phyloP scores from a whole-genome alignment of 768 basidiomycete species.

The Phylloporus sp. region DNA sequence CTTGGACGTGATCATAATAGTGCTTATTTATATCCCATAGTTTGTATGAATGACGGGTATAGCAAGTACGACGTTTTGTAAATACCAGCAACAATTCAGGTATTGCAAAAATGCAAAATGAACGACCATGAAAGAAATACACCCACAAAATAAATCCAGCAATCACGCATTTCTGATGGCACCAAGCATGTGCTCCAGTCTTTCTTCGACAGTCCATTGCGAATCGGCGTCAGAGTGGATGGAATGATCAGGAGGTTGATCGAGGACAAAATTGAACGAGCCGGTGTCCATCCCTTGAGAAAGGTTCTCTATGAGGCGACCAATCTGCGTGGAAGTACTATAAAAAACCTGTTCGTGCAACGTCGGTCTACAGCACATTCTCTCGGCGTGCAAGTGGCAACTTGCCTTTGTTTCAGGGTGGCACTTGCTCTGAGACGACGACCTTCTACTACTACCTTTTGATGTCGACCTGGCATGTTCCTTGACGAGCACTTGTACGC shows the following conservation, averaged over 20 bases:
- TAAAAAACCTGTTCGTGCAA: slow-evolving; percentile 26
- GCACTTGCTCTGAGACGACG: slow-evolving; percentile 42
- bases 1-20: slow-evolving; percentile 7
- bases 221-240: slow-evolving; percentile 55
- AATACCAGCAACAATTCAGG: slow-evolving; percentile 14
- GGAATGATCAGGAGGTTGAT: slow-evolving; percentile 45
- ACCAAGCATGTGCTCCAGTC: slow-evolving; percentile 66
- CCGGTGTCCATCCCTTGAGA: slow-evolving; percentile 79
- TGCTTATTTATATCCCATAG: slow-evolving; percentile 32
- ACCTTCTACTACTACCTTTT: slow-evolving; percentile 61
- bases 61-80: slow-evolving; percentile 19
- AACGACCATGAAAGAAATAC: slow-evolving; percentile 7
- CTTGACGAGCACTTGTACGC: slow-evolving; percentile 69
- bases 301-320: slow-evolving; percentile 76
- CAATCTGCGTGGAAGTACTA: slow-evolving; percentile 69
- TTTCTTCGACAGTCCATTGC: slow-evolving; percentile 72
- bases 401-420: slow-evolving; percentile 83
- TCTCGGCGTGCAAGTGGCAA: slow-evolving; percentile 10
- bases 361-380: slow-evolving; percentile 7
- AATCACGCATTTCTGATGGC: slow-evolving; percentile 30
- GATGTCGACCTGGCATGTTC: slow-evolving; percentile 66
- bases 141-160: slow-evolving; percentile 24
- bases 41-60: slow-evolving; percentile 32
- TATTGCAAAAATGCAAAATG: slow-evolving; percentile 14
- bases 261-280: slow-evolving; percentile 70